A percentile compares a stretch with the other conserved stretches of the same genome.
These are phyloP conservation scores for Corymbia maculata DNA, from an alignment of 345 rosid species.

Conservation along the genomic window DNA sequence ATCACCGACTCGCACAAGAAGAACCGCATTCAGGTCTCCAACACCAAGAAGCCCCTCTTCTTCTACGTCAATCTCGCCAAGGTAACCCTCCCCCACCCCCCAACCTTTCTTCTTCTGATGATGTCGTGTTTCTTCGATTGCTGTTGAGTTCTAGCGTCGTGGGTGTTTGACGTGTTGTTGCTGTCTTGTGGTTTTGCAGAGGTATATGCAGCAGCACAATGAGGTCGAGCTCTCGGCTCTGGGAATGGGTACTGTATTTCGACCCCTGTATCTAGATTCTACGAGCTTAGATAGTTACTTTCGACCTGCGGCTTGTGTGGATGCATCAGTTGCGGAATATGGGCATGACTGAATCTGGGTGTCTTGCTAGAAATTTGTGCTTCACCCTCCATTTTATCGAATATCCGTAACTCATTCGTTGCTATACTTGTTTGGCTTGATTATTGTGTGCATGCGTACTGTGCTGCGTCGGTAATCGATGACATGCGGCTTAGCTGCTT, in stretches of 20 bases:
- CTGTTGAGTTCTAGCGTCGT: not conserved
- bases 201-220: conserved; percentile 63
- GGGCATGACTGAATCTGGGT: not conserved
- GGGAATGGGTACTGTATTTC: conserved; percentile 47
- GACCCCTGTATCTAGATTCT: not conserved
- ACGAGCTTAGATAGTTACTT: not conserved
- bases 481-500: not conserved
- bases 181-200: conserved; percentile 25
- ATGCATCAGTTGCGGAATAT: not conserved
- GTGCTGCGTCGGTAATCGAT: not conserved
- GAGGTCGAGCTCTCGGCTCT: conserved; percentile 73
- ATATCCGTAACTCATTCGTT: not conserved
- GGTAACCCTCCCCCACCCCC: conserved; percentile 5
- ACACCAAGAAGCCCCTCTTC: conserved; percentile 61
- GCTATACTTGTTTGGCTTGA: not conserved
- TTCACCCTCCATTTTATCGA: not conserved
- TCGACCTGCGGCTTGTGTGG: not conserved
- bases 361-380: not conserved
- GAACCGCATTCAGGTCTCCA: conserved; percentile 70
- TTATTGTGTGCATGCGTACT: not conserved
- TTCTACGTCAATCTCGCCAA: conserved; percentile 79
- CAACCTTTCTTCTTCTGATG: not conserved
- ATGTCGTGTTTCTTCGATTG: not conserved
- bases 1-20: conserved; percentile 26
- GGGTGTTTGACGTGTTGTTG: not conserved